Evolutionary conservation across 345 rosid species (phyloP), one percentile per base, ranked within the genome.

Genomic region (Alliaria petiolata): DNA sequence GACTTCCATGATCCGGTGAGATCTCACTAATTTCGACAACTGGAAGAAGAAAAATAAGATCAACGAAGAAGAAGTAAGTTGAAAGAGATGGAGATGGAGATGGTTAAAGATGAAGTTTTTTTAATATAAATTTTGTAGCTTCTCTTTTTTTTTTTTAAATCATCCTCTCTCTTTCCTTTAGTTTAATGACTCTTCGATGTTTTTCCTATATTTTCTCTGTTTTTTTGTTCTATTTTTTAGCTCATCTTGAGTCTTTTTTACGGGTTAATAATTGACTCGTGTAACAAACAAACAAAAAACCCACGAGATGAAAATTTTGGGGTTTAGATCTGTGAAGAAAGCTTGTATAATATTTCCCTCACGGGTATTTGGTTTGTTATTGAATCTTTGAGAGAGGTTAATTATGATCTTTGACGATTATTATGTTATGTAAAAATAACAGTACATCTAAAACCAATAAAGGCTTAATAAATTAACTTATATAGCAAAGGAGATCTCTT

Each of bases 1-100:
- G 47, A 87, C 89, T n/a, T 87, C 93, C 8, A 79, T 77, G 84
- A 80, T 85, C 26, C 36, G 70, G 45, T 72, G 77, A 64, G 65
- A 63, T 72, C 49, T 54, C 8, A 31, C 5, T 1, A 12, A 11
- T 49, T 13, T n/a, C 4, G 34, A 69, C 8, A 28, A 26, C 31
- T 5, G 5, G 51, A 38, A 26, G 50, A 28, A 28, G 4, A 28
- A 5, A 3, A 28, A 28, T 0, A 28, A n/a, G n/a, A n/a, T n/a
- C 31, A 5, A 22, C 1, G 17, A 45, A 15, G 47, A 69, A 20
- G 6, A 43, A 44, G 28, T 69, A 47, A 69, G 66, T 17, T 36
- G 7, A 59, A 58, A 67, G 50, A 59, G 67, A 28, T 14, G 30
- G 42, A 45, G 73, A 69, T 56, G 39, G 57, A 36, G 74, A 70